Percentiles rank a stretch among this genome's conserved stretches.
Conservation (phyloP, 208 protist species). For the Leptomonas pyrrhocoris region DNA sequence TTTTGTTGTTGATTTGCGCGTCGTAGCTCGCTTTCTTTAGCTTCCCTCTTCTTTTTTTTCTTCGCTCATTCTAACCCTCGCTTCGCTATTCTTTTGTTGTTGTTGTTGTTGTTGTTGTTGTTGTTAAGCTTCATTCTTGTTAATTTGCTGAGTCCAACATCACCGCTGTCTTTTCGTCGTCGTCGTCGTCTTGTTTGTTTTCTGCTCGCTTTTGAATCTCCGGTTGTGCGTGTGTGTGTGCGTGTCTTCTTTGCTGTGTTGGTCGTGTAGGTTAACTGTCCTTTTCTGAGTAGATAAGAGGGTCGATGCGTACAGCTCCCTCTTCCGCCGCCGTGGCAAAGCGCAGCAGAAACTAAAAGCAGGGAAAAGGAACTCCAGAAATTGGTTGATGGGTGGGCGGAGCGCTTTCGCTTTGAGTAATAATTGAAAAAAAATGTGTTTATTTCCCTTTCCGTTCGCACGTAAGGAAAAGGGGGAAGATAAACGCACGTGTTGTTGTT, state of each 20-base stretch:
- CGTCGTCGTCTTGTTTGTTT: not conserved
- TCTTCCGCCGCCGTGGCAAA: too few species aligned
- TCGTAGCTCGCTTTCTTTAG: too few species aligned
- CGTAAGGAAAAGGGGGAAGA: too few species aligned
- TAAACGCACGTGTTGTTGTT: conserved; percentile 1
- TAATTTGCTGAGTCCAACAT: not conserved
- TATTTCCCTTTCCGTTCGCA: not conserved
- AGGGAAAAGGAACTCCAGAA: too few species aligned
- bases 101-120: not conserved
- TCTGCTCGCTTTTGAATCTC: not conserved
- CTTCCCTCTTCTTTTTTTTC: conserved; percentile 7
- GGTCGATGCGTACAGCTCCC: too few species aligned
- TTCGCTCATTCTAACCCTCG: not conserved
- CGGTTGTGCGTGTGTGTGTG: not conserved
- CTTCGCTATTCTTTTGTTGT: conserved; percentile 7
- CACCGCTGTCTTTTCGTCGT: too few species aligned
- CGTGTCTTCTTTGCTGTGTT: not conserved
- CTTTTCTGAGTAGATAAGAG: too few species aligned
- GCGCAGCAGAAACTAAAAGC: too few species aligned
- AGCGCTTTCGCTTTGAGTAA: too few species aligned
- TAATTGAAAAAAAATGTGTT: too few species aligned
- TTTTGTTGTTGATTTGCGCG: too few species aligned
- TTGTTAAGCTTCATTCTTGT: not conserved
- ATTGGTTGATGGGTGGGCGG: too few species aligned
- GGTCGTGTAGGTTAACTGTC: not conserved